Base-by-base conservation (phyloP, 805 yeast species). In the Starmerella etchellsii region DNA sequence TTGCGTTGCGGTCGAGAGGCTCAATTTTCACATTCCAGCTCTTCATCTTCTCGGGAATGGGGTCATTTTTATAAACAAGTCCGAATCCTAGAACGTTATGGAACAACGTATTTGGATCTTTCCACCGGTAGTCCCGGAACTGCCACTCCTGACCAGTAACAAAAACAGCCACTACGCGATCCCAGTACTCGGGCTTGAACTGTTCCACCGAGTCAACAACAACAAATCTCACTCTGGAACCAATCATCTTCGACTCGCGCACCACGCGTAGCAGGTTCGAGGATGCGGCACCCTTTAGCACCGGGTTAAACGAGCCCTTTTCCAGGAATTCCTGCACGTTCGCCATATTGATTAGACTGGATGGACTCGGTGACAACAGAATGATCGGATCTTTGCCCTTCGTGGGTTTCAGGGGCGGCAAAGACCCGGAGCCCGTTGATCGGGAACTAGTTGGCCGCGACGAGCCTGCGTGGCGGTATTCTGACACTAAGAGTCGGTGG, bases 131-230 rank as follows among this genome's bases (percentile, higher is more conserved):
- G 53, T 76, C 74, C 55, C 81, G 74, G 63, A 91, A 83, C 63
- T 91, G 99, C 99, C 99, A 91, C 40, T 78, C 69, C 64, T 91
- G 98, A 11, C 99, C 99, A 10, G 96, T 88, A 15, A 95, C 88
- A 64, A 91, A 79, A 29, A 91, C 81, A 0, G 94, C 96, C 36
- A 88, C 82, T 1, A 91, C 96, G 44, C 98, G 72, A 56, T 84
- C 94, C 99, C 99, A 91, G 62, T 91, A 84, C 59, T 91, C 97
- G 3, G 95, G 94, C 58, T 87, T 88, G 62, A 81, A 81, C 62
- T 77, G 72, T 40, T 85, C 94, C 4, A 85, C 84, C 42, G 82
- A 81, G 57, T 83, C 93, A 25, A 87, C 96, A 41, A 91, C 80
- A 51, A 85, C 68, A 53, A 82, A 79, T 34, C 74, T 71, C 38